Percentiles rank a stretch among this genome's conserved stretches.
phyloP scores from a whole-genome alignment of 108 stramenopile genomes.

The Cyclotella cryptica region DNA sequence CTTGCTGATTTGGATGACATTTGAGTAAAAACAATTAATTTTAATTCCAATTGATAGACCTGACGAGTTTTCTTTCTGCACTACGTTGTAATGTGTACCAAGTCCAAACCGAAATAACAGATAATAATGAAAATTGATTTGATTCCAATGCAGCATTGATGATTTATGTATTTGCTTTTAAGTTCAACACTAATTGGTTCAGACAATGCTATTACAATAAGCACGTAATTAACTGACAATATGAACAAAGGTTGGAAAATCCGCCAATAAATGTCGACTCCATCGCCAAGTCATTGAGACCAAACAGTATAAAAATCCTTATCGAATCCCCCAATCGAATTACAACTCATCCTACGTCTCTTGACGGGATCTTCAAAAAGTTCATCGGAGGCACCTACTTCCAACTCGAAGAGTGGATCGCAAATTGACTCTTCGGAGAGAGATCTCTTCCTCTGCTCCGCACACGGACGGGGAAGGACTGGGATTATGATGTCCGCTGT shows the following conservation, averaged over 20 bases:
- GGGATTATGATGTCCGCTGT: conserved; percentile 31
- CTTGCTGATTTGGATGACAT: conserved; percentile 68
- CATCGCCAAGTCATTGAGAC: not conserved
- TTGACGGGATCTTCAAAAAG: not conserved
- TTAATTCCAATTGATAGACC: no score
- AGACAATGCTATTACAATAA: no score
- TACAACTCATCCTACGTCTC: not conserved
- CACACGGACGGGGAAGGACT: conserved; percentile 2
- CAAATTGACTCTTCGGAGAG: conserved; percentile 16
- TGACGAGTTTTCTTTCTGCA: no score
- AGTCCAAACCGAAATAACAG: no score
- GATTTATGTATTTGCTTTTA: no score
- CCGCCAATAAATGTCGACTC: no score
- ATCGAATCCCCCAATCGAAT: not conserved
- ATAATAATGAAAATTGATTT: no score
- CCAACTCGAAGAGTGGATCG: conserved; percentile 45
- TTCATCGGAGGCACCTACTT: not conserved
- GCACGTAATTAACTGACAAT: no score
- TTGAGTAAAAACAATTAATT: not conserved
- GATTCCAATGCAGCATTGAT: no score
- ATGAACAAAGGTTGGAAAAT: no score
- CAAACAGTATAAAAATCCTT: not conserved
- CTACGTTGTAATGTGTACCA: no score
- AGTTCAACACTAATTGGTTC: no score
- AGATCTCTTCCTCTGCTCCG: not conserved